Conservation (phyloP, 2,329 filamentous ascomycete species). For the Pestalotiopsis sp. region DNA sequence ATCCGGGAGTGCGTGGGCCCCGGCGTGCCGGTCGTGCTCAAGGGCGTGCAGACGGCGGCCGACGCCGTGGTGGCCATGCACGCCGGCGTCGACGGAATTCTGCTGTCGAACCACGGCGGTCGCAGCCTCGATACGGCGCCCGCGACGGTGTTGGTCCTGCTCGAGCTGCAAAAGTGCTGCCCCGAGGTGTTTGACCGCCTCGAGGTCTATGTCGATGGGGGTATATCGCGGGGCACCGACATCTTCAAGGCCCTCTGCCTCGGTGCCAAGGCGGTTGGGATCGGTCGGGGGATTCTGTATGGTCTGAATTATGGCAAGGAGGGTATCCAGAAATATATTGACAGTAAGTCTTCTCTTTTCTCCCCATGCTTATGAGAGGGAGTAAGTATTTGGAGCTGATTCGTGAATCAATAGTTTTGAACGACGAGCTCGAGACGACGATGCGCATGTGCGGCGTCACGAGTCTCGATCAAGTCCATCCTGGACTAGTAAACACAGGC, state of each 20-base stretch:
- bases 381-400: conserved; percentile 10
- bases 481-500: conserved; percentile 62
- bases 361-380: background rate
- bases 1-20: conserved; percentile 55
- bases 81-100: conserved; percentile 66
- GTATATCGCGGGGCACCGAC: conserved; percentile 66
- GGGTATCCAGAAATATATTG: conserved; percentile 54
- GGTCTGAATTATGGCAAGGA: conserved; percentile 64
- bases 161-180: conserved; percentile 65
- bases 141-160: conserved; percentile 58
- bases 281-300: conserved; percentile 65
- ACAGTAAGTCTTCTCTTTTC: conserved; percentile 43
- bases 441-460: conserved; percentile 70
- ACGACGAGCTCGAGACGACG: conserved; percentile 66
- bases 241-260: conserved; percentile 69
- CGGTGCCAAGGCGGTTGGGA: conserved; percentile 64
- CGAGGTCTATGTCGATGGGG: conserved; percentile 68
- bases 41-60: conserved; percentile 69
- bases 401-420: conserved; percentile 36
- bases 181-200: conserved; percentile 62
- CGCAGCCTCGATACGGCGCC: conserved; percentile 54
- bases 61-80: conserved; percentile 66
- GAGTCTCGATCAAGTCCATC: conserved; percentile 59
- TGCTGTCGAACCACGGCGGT: conserved; percentile 73
- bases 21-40: conserved; percentile 62